These are phyloP conservation scores for Medicago truncatula DNA, from an alignment of 306 rosid genomes.

Conservation along the genomic window MtrunA17r5.0-ANR NC_053042.1:34210001-34210500, in stretches of 20 bases:
- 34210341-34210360: too few species aligned
- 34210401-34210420: too few species aligned
- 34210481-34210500: too few species aligned
- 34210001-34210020: background rate
- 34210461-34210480: too few species aligned
- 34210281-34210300: background rate
- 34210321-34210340: too few species aligned
- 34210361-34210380: too few species aligned
- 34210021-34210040: background rate
- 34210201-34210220: background rate
- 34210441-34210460: too few species aligned
- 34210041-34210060: slow-evolving; percentile 20
- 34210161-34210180: background rate
- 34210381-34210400: too few species aligned
- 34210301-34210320: background rate
- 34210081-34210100: too few species aligned
- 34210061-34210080: slow-evolving; percentile 18
- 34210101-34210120: slow-evolving; percentile 36
- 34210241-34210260: background rate
- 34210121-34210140: background rate
- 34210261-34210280: background rate
- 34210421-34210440: too few species aligned
- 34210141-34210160: too few species aligned
- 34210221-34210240: background rate
- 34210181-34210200: background rate